Base-by-base conservation (phyloP, 2,329 filamentous ascomycete species). In the Fusarium kyushuense region DNA sequence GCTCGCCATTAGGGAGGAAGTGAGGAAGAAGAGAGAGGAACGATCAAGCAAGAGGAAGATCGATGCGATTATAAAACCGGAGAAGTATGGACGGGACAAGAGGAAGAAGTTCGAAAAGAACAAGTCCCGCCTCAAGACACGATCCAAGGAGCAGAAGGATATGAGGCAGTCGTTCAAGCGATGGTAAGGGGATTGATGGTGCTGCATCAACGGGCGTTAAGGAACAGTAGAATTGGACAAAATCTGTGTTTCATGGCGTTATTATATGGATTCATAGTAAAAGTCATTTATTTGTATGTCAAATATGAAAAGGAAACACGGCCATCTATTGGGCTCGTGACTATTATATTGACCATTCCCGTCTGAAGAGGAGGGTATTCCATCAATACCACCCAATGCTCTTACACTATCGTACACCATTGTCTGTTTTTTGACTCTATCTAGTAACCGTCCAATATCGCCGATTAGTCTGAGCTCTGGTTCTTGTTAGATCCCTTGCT, bases 41-140 rank as follows among this genome's bases (percentile, higher is more conserved):
- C 84, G 96, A 68, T 88, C 91, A 54, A 88, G 86, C 67, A 99
- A 99, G 87, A 87, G 96, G 74, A 92, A 93, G 80, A 92, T 98
- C 68, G 94, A 96, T 76, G 92, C 92, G 13, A 89, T 99, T 25
- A 87, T 87, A 49, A 88, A 91, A 75, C 96, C 96, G 2, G 95
- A 96, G 80, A 90, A 85, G 76, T 89, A 89, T 72, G 92, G 90
- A 29, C 84, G 86, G 75, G 89, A 91, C 72, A 97, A 97, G 88
- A 89, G 87, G 77, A 92, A 90, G 83, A 94, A 91, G 83, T 86
- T 92, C 65, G 93, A 96, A 76, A 89, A 90, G 83, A 96, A 96
- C 84, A 94, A 90, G 81, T 90, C 91, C 72, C 89, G 90, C 79
- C 89, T 90, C 77, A 97, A 93, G 85, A 91, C 91, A 78, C 92